phyloP scores from a whole-genome alignment of 2,329 filamentous ascomycete species.

The Myriosclerotinia duriaeana region DNA sequence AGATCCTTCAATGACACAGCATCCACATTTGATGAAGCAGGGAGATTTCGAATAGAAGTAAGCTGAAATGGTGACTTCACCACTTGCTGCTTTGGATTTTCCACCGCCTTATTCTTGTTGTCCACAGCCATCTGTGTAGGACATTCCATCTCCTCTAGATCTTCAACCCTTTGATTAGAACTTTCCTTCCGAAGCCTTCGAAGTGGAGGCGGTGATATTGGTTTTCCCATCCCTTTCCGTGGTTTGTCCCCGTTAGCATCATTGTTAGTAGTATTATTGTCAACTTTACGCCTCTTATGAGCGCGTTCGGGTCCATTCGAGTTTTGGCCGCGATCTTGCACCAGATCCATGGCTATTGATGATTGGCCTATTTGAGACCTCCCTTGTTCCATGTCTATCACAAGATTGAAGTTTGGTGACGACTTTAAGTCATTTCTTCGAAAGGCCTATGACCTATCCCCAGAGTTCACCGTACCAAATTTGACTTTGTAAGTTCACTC shows the following conservation, averaged over 20 bases:
- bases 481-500: not conserved
- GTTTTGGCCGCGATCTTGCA: constrained; percentile 11
- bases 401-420: not conserved
- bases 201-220: constrained; percentile 39
- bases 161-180: not conserved
- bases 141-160: constrained; percentile 8
- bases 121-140: not conserved
- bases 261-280: constrained; percentile 20
- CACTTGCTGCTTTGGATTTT: constrained; percentile 17
- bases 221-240: constrained; percentile 25
- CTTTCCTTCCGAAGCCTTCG: constrained; percentile 16
- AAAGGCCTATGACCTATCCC: too few relatives aligned
- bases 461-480: not conserved
- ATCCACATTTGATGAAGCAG: constrained; percentile 54
- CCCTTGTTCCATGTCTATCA: not conserved
- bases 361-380: not conserved
- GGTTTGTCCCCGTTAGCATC: not conserved
- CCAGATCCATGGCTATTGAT: constrained; percentile 28
- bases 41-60: constrained; percentile 55
- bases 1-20: constrained; percentile 56
- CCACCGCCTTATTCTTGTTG: not conserved
- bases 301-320: constrained; percentile 31
- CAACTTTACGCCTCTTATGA: constrained; percentile 34
- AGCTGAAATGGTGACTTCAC: constrained; percentile 57
- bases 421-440: not conserved